phyloP scores from a whole-genome alignment of 208 protist species.

The Acanthamoeba healyi region DNA sequence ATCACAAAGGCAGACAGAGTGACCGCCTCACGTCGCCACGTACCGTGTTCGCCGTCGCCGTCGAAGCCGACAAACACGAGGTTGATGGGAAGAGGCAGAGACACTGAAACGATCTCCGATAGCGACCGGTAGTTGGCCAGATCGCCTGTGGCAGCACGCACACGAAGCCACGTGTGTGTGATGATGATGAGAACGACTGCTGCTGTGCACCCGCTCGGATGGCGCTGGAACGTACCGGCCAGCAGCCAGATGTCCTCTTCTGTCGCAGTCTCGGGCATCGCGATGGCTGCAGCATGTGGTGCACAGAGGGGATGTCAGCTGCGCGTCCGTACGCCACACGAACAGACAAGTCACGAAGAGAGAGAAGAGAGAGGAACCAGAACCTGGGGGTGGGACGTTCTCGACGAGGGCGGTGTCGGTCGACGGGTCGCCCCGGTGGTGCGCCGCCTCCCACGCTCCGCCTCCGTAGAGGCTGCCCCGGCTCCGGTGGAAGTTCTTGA shows the following conservation, averaged over 20 bases:
- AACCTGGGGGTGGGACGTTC: background rate
- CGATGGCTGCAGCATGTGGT: slow-evolving; percentile 10
- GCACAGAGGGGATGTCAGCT: background rate
- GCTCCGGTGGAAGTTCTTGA: slow-evolving; percentile 30
- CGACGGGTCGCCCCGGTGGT: background rate
- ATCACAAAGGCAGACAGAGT: slow-evolving; percentile 2
- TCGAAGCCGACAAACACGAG: slow-evolving; percentile 71
- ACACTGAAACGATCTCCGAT: slow-evolving; percentile 3
- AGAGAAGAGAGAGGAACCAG: no score
- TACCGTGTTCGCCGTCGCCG: slow-evolving; percentile 49
- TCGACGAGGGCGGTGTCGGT: background rate
- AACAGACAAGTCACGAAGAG: no score
- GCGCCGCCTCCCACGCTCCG: background rate
- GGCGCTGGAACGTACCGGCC: no score
- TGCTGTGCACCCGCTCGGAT: no score
- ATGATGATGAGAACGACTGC: no score
- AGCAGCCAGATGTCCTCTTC: background rate
- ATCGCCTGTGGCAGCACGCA: no score
- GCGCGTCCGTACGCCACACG: background rate
- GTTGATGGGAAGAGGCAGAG: slow-evolving; percentile 31
- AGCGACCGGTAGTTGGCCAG: slow-evolving; percentile 2
- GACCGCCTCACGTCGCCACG: no score
- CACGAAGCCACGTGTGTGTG: no score
- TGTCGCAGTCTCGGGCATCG: background rate
- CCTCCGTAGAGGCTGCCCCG: background rate